Percentiles rank a stretch among this genome's conserved stretches.
Conservation (phyloP, 192 early-diverging fungal species). For the Cetraspora pellucida region DNA sequence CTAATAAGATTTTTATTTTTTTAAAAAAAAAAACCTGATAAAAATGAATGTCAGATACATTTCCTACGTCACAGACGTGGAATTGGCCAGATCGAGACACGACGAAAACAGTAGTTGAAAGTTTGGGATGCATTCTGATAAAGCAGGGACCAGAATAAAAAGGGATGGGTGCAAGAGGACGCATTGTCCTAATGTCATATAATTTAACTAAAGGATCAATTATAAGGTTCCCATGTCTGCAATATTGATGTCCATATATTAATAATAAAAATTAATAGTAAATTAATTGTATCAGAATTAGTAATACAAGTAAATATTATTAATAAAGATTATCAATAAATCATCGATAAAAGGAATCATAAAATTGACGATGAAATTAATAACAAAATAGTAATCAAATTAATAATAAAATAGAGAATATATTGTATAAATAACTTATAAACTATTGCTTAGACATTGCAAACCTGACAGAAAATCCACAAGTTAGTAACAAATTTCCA, state of each 20-base stretch:
- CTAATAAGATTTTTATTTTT: too few species aligned
- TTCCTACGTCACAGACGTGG: conserved; percentile 67
- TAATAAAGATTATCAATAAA: background rate
- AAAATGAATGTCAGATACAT: conserved; percentile 50
- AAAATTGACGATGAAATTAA: too few species aligned
- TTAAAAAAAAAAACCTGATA: conserved; percentile 44
- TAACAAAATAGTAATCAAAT: too few species aligned
- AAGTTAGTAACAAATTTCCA: conserved; percentile 73
- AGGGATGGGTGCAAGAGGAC: conserved; percentile 68
- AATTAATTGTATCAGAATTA: background rate
- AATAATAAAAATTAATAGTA: background rate
- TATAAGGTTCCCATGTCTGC: conserved; percentile 59
- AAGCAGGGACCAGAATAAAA: conserved; percentile 68
- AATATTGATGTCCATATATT: background rate
- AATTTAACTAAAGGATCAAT: conserved; percentile 80
- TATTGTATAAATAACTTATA: too few species aligned
- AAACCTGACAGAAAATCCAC: conserved; percentile 71
- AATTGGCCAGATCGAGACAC: conserved; percentile 70
- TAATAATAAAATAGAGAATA: too few species aligned
- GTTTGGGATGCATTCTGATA: conserved; percentile 73
- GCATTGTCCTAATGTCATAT: conserved; percentile 77
- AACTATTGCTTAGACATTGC: too few species aligned
- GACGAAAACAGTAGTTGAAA: conserved; percentile 65
- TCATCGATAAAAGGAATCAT: too few species aligned
- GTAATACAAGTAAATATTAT: background rate